These are phyloP conservation scores for Bonia amplexicaulis DNA, from an alignment of 176 grass and related monocot species.

Conservation along the genomic window DNA sequence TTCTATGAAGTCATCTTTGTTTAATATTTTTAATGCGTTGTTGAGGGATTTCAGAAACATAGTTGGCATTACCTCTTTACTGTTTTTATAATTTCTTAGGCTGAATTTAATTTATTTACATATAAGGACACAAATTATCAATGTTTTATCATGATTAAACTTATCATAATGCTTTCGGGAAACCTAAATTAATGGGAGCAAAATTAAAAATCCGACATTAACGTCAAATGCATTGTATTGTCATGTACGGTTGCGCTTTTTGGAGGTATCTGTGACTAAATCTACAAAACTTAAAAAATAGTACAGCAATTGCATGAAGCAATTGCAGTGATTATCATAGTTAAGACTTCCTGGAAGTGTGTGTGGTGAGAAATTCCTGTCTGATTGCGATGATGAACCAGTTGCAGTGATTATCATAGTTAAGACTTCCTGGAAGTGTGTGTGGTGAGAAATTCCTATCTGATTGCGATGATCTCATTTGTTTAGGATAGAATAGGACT, in stretches of 20 bases:
- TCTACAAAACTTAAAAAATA: neutral
- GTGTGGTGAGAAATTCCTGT: neutral
- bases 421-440: neutral
- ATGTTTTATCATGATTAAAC: no score
- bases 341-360: neutral
- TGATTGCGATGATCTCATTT: neutral
- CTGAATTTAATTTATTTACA: neutral
- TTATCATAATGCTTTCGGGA: neutral
- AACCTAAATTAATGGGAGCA: neutral
- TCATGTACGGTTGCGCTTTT: neutral
- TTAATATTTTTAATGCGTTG: neutral
- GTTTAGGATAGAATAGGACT: no score
- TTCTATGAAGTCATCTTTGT: neutral
- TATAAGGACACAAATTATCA: no score
- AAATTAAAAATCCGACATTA: neutral
- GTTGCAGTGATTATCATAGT: neutral
- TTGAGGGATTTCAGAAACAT: neutral
- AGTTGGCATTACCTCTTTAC: no score
- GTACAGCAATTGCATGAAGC: neutral
- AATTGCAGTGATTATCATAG: neutral
- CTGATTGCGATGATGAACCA: neutral
- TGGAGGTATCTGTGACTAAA: neutral
- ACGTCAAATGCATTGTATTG: neutral
- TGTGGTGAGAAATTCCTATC: neutral
- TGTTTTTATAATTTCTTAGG: no score